Conservation (phyloP, 148 eudicot species). For the Beta vulgaris region DNA sequence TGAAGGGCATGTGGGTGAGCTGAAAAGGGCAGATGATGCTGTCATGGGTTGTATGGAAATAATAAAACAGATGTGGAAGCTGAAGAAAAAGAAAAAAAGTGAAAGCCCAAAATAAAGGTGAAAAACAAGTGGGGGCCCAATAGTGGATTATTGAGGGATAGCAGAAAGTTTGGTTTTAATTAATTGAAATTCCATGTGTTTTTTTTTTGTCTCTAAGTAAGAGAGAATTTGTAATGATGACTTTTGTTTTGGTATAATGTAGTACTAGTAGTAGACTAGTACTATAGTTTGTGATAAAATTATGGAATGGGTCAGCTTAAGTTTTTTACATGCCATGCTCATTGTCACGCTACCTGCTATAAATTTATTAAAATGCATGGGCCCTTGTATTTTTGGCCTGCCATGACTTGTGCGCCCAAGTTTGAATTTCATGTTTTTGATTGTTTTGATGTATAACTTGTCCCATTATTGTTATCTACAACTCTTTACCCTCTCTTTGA, state of each 20-base stretch:
- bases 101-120: neutral
- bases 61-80: conserved; percentile 10
- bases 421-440: neutral
- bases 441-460: no score
- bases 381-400: conserved; percentile 2
- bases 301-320: neutral
- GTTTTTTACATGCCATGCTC: neutral
- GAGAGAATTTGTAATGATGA: neutral
- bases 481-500: no score
- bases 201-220: neutral
- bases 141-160: neutral
- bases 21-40: conserved; percentile 30
- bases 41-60: conserved; percentile 16
- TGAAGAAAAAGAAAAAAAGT: neutral
- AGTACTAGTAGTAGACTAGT: neutral
- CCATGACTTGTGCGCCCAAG: neutral
- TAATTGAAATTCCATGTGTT: conserved; percentile 5
- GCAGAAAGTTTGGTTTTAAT: neutral
- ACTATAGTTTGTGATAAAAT: neutral
- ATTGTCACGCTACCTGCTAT: neutral
- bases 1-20: conserved; percentile 40
- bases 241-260: neutral
- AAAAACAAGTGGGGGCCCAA: neutral
- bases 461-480: no score
- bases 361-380: conserved; percentile 2